Percentiles rank a stretch among this genome's conserved stretches.
Evolutionary conservation across 108 stramenopile species (phyloP).

Genomic region (Cyclostephanos tholiformis): DNA sequence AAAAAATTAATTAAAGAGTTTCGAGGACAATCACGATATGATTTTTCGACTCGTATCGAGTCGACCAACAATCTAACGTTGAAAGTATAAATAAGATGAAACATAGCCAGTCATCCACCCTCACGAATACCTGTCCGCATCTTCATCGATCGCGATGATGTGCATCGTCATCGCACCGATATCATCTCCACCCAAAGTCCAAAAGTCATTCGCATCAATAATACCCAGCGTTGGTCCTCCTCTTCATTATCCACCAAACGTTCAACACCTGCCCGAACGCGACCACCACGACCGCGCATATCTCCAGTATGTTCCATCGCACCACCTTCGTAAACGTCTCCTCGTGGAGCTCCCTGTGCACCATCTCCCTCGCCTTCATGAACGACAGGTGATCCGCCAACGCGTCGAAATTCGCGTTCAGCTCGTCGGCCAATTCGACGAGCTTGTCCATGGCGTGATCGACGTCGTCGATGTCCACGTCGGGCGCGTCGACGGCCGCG

Average conservation of each 20-base stretch:
- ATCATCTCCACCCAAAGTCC: no score
- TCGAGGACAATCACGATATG: no score
- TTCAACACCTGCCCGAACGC: slow-evolving; percentile 42
- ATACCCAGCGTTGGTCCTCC: slow-evolving; percentile 2
- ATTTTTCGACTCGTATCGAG: no score
- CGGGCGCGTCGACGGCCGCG: not conserved
- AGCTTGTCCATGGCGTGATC: slow-evolving; percentile 27
- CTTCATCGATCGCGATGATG: no score
- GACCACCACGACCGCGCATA: slow-evolving; percentile 33
- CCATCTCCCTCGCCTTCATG: slow-evolving; percentile 48
- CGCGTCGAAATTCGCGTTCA: slow-evolving; percentile 42
- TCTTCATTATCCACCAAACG: slow-evolving; percentile 46
- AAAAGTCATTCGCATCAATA: not conserved
- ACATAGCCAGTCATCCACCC: no score
- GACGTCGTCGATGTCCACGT: slow-evolving; percentile 12
- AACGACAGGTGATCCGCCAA: slow-evolving; percentile 48
- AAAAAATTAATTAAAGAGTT: no score
- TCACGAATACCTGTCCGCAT: no score
- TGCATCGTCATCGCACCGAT: no score
- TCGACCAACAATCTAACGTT: no score
- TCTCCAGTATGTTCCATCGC: slow-evolving; percentile 51
- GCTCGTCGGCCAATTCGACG: slow-evolving; percentile 27
- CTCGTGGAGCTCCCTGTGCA: slow-evolving; percentile 50
- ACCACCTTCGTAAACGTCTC: slow-evolving; percentile 51
- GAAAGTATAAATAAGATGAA: no score